Base-by-base conservation (phyloP, 2,329 filamentous ascomycete genomes). In the Dryadomyces quercivorus region DNA sequence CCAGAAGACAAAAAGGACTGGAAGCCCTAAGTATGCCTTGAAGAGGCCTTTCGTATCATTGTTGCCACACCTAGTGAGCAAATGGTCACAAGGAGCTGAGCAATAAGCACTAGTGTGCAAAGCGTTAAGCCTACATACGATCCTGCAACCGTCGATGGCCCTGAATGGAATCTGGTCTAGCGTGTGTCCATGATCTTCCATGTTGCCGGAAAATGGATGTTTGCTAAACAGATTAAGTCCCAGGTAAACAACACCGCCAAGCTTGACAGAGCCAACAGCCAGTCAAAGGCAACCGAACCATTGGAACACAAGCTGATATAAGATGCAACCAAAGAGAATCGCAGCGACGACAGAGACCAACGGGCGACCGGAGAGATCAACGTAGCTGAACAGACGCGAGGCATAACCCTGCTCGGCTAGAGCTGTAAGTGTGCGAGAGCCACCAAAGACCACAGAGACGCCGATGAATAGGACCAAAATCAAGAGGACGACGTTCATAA, bases 121-220 rank as follows among this genome's bases (percentile, higher is more conserved):
- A 86, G 72, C 40, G 65, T 55, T 4, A 88, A 67, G 7, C 85
- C 84, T 5, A 86, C 46, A 68, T 74, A 87, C 1, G 82, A 86
- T 18, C 85, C 85, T 8, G 68, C 70, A 3, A 86, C 72, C 85
- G 40, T 74, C 72, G 44, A 79, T 69, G 2, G 82, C 80, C 52
- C 72, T 67, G 70, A 85, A 88, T 0, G 84, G 80, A 15, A 89
- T 77, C 66, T 88, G 84, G 45, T 83, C 77, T 1, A 84, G 65
- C 2, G 74, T 77, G 64, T 81, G 80, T n/a, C 81, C 79, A 44
- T 82, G 74, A 31, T 72, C 66, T 69, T 71, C 84, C 83, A 87
- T 0, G 82, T 84, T 2, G 67, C 62, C 40, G 84, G 80, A 74
- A 86, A 85, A 20, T 84, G 81, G 63, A 87, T 85, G 61, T 87